phyloP scores from a whole-genome alignment of 768 basidiomycete species.

The Pulveroboletus sp. region DNA sequence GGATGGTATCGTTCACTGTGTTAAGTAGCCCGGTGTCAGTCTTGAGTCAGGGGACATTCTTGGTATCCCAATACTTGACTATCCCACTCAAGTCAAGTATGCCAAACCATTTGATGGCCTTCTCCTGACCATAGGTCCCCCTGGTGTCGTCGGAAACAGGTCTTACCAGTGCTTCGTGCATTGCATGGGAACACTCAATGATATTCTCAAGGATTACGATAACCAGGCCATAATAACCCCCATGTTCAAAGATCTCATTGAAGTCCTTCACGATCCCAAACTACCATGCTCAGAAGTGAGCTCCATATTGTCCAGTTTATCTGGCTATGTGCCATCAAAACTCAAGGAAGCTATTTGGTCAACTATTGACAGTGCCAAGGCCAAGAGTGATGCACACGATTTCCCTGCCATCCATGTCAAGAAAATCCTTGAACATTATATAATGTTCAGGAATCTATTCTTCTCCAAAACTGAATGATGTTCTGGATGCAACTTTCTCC shows the following conservation, averaged over 20 bases:
- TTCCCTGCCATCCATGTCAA: slow-evolving; percentile 89
- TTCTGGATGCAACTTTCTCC: slow-evolving; percentile 70
- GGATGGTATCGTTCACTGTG: slow-evolving; percentile 90
- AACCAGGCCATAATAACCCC: slow-evolving; percentile 88
- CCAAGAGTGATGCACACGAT: slow-evolving; percentile 70
- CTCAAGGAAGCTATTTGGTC: slow-evolving; percentile 84
- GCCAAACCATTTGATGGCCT: slow-evolving; percentile 98
- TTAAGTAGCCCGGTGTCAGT: slow-evolving; percentile 97
- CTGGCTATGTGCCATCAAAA: slow-evolving; percentile 90
- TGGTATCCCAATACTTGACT: slow-evolving; percentile 94
- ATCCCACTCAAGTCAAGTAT: slow-evolving; percentile 94
- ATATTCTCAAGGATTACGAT: slow-evolving; percentile 96
- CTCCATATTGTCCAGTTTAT: slow-evolving; percentile 82
- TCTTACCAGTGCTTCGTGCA: slow-evolving; percentile 81
- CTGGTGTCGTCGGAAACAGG: slow-evolving; percentile 84
- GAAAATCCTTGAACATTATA: slow-evolving; percentile 85
- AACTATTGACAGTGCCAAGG: slow-evolving; percentile 71
- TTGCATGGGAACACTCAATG: slow-evolving; percentile 74
- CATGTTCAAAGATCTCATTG: slow-evolving; percentile 83
- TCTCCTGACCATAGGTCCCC: slow-evolving; percentile 82
- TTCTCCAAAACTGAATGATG: slow-evolving; percentile 75
- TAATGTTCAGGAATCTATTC: slow-evolving; percentile 75
- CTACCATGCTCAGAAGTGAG: slow-evolving; percentile 86
- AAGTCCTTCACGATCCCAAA: slow-evolving; percentile 78
- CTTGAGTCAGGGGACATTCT: slow-evolving; percentile 96